Evolutionary conservation across 768 basidiomycete genomes (phyloP).

Genomic region (Lactifluus rugatus): DNA sequence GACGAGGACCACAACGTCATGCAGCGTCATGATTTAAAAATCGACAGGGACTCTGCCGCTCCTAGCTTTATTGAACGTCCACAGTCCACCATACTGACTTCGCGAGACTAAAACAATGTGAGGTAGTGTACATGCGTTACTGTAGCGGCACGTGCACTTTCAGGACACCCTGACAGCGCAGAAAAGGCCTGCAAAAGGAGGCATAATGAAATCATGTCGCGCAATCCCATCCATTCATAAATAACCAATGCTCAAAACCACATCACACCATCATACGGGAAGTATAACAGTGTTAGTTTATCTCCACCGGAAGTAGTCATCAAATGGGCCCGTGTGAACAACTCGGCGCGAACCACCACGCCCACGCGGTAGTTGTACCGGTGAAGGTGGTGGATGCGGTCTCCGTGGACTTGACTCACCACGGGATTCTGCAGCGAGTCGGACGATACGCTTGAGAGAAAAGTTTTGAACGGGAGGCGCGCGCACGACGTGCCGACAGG

Average conservation of each 20-base stretch:
- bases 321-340: slow-evolving; percentile 5
- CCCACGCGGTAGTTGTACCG: background rate
- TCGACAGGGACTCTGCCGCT: slow-evolving; percentile 7
- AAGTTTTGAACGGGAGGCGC: slow-evolving; percentile 51
- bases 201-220: background rate
- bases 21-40: slow-evolving; percentile 20
- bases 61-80: background rate
- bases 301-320: slow-evolving; percentile 2
- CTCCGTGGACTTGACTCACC: slow-evolving; percentile 38
- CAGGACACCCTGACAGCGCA: background rate
- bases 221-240: background rate
- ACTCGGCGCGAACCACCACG: slow-evolving; percentile 5
- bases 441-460: slow-evolving; percentile 47
- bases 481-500: slow-evolving; percentile 44
- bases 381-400: background rate
- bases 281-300: background rate
- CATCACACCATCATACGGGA: background rate
- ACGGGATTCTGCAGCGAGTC: slow-evolving; percentile 37
- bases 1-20: slow-evolving; percentile 13
- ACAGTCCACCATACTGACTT: background rate
- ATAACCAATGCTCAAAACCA: background rate
- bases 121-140: background rate
- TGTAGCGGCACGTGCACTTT: background rate
- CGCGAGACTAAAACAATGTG: background rate
- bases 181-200: background rate